Evolutionary conservation across 768 basidiomycete genomes (phyloP).

Genomic region (Phanerochaete carnosa): DNA sequence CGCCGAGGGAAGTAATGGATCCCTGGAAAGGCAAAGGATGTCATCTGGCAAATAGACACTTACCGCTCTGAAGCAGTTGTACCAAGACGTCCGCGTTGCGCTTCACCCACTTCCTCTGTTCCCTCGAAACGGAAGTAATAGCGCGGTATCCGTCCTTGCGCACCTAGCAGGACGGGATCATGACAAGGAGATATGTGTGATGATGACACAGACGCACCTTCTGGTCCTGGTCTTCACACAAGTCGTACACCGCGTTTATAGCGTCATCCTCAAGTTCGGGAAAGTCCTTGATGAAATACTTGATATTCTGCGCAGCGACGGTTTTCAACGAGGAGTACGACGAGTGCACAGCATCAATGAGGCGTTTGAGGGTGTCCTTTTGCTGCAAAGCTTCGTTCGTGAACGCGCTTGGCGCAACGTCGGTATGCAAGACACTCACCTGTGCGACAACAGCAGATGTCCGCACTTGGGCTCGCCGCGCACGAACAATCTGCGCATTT

Average conservation of each 20-base stretch:
- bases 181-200: not conserved
- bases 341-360: slow-evolving; percentile 54
- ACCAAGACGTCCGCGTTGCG: slow-evolving; percentile 73
- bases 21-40: not conserved
- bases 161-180: slow-evolving; percentile 38
- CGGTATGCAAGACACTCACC: not conserved
- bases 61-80: slow-evolving; percentile 74
- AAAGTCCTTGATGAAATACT: slow-evolving; percentile 59
- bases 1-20: not conserved
- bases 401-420: slow-evolving; percentile 5
- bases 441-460: slow-evolving; percentile 36
- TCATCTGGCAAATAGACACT: slow-evolving; percentile 24
- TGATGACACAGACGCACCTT: slow-evolving; percentile 35
- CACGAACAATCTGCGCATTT: slow-evolving; percentile 40
- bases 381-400: slow-evolving; percentile 33
- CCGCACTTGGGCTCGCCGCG: slow-evolving; percentile 36
- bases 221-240: slow-evolving; percentile 66
- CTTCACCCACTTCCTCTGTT: slow-evolving; percentile 57
- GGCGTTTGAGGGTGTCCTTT: slow-evolving; percentile 45
- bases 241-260: slow-evolving; percentile 75
- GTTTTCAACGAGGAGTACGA: slow-evolving; percentile 45
- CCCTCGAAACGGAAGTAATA: slow-evolving; percentile 47
- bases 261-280: slow-evolving; percentile 71
- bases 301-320: slow-evolving; percentile 56
- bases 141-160: slow-evolving; percentile 68